Base-by-base conservation (phyloP, 805 yeast species). In the Cyberlindnera subsufficiens region DNA sequence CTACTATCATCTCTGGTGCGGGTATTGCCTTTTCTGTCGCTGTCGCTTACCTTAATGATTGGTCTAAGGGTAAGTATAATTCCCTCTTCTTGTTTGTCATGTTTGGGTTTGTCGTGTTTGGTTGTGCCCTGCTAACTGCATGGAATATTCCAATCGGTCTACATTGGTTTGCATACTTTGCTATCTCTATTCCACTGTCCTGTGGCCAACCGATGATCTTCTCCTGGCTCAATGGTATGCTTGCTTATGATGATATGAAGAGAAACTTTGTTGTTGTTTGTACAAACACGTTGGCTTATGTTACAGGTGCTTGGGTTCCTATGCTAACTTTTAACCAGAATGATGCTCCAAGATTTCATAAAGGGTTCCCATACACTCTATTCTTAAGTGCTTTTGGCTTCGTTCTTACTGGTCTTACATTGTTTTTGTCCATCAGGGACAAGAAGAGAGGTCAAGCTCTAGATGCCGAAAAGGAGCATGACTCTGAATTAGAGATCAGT, bases 171-270 rank as follows among this genome's bases (percentile, higher is more conserved):
- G 61, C 70, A 17, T 78, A 73, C 54, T 75, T 68, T 47, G 48
- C 74, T 36, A 57, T 70, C 5, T 78, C 78, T 4, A 56, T 71
- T 14, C 78, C 79, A 8, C 62, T 72, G 0, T 53, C 72, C 5
- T 71, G 70, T 71, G 81, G 78, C 3, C 80, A 74, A 60, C 80
- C 80, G 4, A 69, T 71, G 47, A 71, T 76, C n/a, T 76, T 68
- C 43, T 64, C 78, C 4, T 77, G 82, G 82, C 67, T 75, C 32
- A 77, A 77, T 50, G 62, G 75, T 30, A 51, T 71, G 18, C 54
- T 77, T 22, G 61, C 64, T 29, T 42, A 49, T 29, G 59, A 60
- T 37, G 63, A 60, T 42, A 47, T 52, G 54, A 57, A 58, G 48
- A 46, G 71, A 32, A 60, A 59, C 39, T 57, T 66, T 32, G 60